Evolutionary conservation across 768 basidiomycete genomes (phyloP).

Genomic region (Suillus cothurnatus): DNA sequence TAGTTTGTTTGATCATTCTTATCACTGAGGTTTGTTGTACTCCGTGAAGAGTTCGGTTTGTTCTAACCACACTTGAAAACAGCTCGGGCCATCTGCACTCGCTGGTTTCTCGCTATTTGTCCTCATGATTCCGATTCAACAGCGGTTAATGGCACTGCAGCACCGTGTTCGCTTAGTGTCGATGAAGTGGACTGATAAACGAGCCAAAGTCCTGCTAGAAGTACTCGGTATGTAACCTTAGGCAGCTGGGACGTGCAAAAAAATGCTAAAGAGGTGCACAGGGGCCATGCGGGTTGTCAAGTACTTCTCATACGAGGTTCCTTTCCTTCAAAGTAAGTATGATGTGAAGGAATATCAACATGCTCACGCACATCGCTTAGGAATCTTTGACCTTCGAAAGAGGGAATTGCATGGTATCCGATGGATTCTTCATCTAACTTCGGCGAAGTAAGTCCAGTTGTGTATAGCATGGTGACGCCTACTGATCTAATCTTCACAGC

Average conservation of each 20-base stretch:
- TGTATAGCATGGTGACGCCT: neutral
- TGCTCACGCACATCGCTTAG: constrained; percentile 31
- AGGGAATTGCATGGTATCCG: neutral
- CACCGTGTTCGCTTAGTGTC: constrained; percentile 54
- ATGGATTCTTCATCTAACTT: constrained; percentile 3
- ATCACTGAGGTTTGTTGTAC: constrained; percentile 48
- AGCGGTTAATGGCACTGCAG: constrained; percentile 61
- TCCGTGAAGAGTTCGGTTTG: neutral
- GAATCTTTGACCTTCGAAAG: constrained; percentile 18
- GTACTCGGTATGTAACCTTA: constrained; percentile 46
- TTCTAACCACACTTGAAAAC: constrained; percentile 3
- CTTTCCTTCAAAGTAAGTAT: constrained; percentile 61
- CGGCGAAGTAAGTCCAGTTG: neutral
- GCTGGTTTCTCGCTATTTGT: constrained; percentile 72
- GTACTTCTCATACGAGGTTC: constrained; percentile 73
- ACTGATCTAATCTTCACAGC: neutral
- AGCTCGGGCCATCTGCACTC: constrained; percentile 72
- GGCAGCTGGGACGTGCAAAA: neutral
- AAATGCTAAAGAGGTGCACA: constrained; percentile 16
- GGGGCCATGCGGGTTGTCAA: constrained; percentile 75
- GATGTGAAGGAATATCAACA: constrained; percentile 6
- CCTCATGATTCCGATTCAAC: constrained; percentile 62
- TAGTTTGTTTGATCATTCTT: constrained; percentile 61
- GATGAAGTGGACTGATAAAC: constrained; percentile 63
- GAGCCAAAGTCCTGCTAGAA: constrained; percentile 67